These are phyloP conservation scores for Carex myosuroides DNA, from an alignment of 176 grass and related monocot species.

Conservation along the genomic window DNA sequence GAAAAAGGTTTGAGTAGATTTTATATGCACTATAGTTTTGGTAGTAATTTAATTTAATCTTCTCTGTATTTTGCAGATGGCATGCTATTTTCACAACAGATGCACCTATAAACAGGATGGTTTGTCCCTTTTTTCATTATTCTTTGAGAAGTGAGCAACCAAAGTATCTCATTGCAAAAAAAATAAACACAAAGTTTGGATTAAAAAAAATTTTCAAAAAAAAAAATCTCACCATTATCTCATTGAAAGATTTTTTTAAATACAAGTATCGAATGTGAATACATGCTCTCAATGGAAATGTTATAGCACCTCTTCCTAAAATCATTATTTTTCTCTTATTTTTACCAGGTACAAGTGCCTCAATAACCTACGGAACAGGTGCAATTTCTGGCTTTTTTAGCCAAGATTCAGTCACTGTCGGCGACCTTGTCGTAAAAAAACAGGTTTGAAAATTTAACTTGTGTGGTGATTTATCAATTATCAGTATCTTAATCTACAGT, in stretches of 20 bases:
- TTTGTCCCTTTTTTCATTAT: constrained; percentile 25
- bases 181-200: too few relatives aligned
- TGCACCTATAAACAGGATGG: constrained; percentile 58
- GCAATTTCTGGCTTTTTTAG: constrained; percentile 66
- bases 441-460: constrained; percentile 37
- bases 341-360: constrained; percentile 50
- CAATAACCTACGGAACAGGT: constrained; percentile 66
- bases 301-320: not conserved
- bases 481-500: not conserved
- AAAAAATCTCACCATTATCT: too few relatives aligned
- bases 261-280: too few relatives aligned
- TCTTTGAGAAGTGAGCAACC: not conserved
- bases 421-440: constrained; percentile 58
- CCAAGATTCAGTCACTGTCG: constrained; percentile 60
- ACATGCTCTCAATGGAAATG: not conserved
- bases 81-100: constrained; percentile 64
- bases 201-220: too few relatives aligned
- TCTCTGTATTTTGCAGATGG: constrained; percentile 36
- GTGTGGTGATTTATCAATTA: not conserved
- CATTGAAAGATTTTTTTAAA: too few relatives aligned
- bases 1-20: not conserved
- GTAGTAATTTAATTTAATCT: not conserved
- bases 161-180: not conserved
- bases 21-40: not conserved
- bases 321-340: not conserved